Evolutionary conservation across 176 grass and related monocot genomes (phyloP).

Genomic region (Avena atlantica): DNA sequence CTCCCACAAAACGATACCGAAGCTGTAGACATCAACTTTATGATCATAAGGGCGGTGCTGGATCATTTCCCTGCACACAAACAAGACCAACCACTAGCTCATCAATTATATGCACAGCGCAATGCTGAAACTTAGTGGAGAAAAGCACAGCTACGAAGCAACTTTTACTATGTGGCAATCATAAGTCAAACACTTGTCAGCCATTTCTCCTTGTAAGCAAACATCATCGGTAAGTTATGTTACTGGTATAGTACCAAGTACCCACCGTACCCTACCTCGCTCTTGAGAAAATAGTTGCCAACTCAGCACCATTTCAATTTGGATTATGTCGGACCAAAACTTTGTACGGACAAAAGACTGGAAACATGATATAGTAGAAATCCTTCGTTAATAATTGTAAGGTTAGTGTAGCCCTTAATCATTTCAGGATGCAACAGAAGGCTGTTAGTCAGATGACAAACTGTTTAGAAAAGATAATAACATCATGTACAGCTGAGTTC

Average conservation of each 20-base stretch:
- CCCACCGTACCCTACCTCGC: neutral
- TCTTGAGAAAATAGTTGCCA: slow-evolving; percentile 7
- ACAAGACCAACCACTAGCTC: neutral
- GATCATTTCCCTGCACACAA: slow-evolving; percentile 91
- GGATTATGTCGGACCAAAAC: neutral
- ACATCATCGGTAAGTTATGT: neutral
- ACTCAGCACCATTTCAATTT: slow-evolving; percentile 19
- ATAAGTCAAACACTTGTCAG: no score
- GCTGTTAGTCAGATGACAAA: slow-evolving; percentile 28
- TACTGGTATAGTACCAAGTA: neutral
- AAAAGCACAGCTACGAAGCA: slow-evolving; percentile 31
- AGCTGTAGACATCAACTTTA: slow-evolving; percentile 98
- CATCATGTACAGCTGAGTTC: neutral
- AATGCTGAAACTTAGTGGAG: neutral
- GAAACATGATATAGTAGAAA: neutral
- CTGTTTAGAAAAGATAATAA: neutral
- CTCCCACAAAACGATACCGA: slow-evolving; percentile 96
- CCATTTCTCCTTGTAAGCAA: neutral
- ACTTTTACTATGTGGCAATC: neutral
- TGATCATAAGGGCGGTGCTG: slow-evolving; percentile 96
- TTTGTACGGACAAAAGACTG: neutral
- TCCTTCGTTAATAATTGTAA: slow-evolving; percentile 9
- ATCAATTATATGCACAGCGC: neutral
- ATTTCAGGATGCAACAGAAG: slow-evolving; percentile 15
- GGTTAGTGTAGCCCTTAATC: slow-evolving; percentile 22